Base-by-base conservation (phyloP, 1,284 basidiomycete genomes). In the Boletus semigastroideus region DNA sequence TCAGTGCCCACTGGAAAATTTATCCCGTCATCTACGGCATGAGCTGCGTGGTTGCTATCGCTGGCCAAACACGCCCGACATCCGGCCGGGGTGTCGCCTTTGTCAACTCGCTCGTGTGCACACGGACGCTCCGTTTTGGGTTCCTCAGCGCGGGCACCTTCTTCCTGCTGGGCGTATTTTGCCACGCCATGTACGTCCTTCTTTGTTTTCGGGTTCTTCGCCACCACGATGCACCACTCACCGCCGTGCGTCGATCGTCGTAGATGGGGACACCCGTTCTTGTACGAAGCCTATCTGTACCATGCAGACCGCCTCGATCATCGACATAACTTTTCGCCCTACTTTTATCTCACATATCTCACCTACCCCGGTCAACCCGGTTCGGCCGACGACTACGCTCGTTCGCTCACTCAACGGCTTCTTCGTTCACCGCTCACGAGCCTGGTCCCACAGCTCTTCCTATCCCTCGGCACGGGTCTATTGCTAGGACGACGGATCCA, bases 261-360 rank as follows among this genome's bases (percentile, higher is more conserved):
- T 60, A 97, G 93, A 55, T 98, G 95, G 94, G 97, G 96, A 5
- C 78, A 88, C 58, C 88, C 94, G 0, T 98, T 98, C 74, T 74
- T 99, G 25, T 80, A 92, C 53, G 88, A 98, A 68, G 90, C 96
- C 0, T 98, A 94, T 71, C 76, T 98, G 16, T 98, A 99, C 71
- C 97, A 99, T 64, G 73, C 95, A 4, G 81, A 87, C 55, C 83
- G 97, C 33, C 82, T 92, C 22, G 97, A 99, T 71, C 94, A 98
- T 65, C 86, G 95, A 48, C 97, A 99, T 74, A 99, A 99, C 71
- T 99, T 99, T 72, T 94, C 93, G 14, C 91, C 94, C 0, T 98
- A 98, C 74, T 99, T 97, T 72, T 94, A 98, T 68, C 83, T 90
- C 40, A 94, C 90, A 34, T 98, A 99, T 69, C 83, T 98, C 43